phyloP scores from a whole-genome alignment of 768 basidiomycete species.

The Zangia roseola region DNA sequence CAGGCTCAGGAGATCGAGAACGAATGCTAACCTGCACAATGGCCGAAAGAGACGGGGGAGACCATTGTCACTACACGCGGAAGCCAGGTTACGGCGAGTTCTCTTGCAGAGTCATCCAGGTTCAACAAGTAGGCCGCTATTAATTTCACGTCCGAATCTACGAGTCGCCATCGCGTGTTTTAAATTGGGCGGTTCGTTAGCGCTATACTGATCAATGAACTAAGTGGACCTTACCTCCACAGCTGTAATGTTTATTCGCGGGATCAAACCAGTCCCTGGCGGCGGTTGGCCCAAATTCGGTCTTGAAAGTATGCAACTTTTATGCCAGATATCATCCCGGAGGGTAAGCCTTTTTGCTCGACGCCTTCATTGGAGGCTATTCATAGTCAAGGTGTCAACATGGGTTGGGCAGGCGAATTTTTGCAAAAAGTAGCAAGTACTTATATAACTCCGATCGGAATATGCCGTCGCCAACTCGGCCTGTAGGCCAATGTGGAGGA shows the following conservation, averaged over 20 bases:
- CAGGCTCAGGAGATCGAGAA: too few relatives aligned
- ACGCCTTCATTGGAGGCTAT: constrained; percentile 68
- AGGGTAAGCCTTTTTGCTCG: constrained; percentile 55
- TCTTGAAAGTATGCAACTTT: constrained; percentile 79
- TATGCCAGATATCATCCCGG: constrained; percentile 79
- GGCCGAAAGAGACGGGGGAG: constrained; percentile 59
- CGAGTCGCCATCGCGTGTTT: constrained; percentile 64
- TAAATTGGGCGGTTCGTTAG: constrained; percentile 64
- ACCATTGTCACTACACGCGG: constrained; percentile 74
- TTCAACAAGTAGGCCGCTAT: constrained; percentile 5
- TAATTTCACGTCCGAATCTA: constrained; percentile 49
- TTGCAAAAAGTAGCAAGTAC: too few relatives aligned
- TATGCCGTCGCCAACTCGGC: too few relatives aligned
- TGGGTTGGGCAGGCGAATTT: too few relatives aligned
- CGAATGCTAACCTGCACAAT: constrained; percentile 66
- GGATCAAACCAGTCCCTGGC: constrained; percentile 84
- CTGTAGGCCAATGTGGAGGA: too few relatives aligned
- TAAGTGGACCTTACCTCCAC: constrained; percentile 57
- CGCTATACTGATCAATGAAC: constrained; percentile 29
- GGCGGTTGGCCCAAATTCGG: constrained; percentile 65
- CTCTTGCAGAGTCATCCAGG: constrained; percentile 34
- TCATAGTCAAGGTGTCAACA: constrained; percentile 62
- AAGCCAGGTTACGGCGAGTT: constrained; percentile 86
- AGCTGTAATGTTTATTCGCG: constrained; percentile 69
- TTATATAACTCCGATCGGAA: too few relatives aligned